phyloP scores from a whole-genome alignment of 108 stramenopile genomes.

The Nannochloropsis salina region DNA sequence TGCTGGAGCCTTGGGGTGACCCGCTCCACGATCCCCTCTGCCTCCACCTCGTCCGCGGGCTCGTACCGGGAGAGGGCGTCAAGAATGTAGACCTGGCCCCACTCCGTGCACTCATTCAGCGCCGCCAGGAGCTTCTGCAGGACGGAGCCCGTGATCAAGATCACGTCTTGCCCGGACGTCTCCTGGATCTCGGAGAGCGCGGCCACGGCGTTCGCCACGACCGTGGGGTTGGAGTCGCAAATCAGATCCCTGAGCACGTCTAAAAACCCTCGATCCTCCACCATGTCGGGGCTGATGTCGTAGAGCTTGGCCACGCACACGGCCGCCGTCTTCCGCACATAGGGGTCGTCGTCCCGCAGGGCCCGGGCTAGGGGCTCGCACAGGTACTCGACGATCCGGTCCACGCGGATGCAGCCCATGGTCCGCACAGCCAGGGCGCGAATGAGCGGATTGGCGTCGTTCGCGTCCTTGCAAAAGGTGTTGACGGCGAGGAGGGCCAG shows the following conservation, averaged over 20 bases:
- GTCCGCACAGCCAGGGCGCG: slow-evolving; percentile 97
- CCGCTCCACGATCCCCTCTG: slow-evolving; percentile 95
- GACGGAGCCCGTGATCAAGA: slow-evolving; percentile 82
- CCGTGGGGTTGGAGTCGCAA: slow-evolving; percentile 84
- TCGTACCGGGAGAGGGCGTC: slow-evolving; percentile 92
- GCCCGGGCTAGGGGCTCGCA: slow-evolving; percentile 88
- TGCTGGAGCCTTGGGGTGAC: slow-evolving; percentile 97
- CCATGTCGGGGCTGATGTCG: slow-evolving; percentile 93
- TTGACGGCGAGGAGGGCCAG: slow-evolving; percentile 97
- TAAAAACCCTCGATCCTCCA: slow-evolving; percentile 92
- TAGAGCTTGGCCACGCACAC: slow-evolving; percentile 99
- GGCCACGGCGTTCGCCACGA: slow-evolving; percentile 99
- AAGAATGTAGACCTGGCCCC: slow-evolving; percentile 81
- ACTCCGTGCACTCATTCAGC: slow-evolving; percentile 98
- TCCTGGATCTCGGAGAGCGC: slow-evolving; percentile 95
- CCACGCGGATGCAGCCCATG: slow-evolving; percentile 99
- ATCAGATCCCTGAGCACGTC: slow-evolving; percentile 90
- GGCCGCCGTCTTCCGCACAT: slow-evolving; percentile 97
- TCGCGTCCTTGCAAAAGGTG: slow-evolving; percentile 91
- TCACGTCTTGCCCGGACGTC: slow-evolving; percentile 83
- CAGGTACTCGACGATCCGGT: slow-evolving; percentile 95
- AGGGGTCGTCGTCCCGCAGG: slow-evolving; percentile 81
- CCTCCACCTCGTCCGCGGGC: slow-evolving; percentile 44
- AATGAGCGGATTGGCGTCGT: slow-evolving; percentile 93
- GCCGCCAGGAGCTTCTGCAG: slow-evolving; percentile 95